Percentiles rank a stretch among this genome's conserved stretches.
Evolutionary conservation across 805 yeast genomes (phyloP).

Genomic region (Sugiyamaella smithiae): DNA sequence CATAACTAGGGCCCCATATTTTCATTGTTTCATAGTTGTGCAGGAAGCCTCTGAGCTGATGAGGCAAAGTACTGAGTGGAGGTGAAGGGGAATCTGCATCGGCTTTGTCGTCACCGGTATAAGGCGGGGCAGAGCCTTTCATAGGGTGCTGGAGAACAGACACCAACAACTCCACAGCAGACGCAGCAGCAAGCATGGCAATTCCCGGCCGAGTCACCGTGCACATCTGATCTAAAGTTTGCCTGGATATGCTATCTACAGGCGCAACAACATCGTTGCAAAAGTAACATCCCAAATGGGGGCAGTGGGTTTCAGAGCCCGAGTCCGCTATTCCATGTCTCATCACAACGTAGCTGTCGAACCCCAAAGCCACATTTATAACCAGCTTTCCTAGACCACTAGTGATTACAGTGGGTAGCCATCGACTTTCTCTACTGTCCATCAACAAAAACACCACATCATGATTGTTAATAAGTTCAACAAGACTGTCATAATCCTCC

Average conservation of each 20-base stretch:
- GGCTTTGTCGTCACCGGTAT: slow-evolving; percentile 24
- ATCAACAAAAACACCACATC: slow-evolving; percentile 78
- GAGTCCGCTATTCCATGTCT: slow-evolving; percentile 66
- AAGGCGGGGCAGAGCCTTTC: slow-evolving; percentile 43
- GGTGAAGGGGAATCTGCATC: slow-evolving; percentile 28
- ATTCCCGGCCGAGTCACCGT: slow-evolving; percentile 98
- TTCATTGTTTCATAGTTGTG: slow-evolving; percentile 61
- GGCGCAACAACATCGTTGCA: slow-evolving; percentile 98
- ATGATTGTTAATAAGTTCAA: slow-evolving; percentile 55
- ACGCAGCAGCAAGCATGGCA: slow-evolving; percentile 80
- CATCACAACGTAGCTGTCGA: slow-evolving; percentile 91
- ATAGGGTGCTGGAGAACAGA: slow-evolving; percentile 67
- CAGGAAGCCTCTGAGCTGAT: slow-evolving; percentile 87
- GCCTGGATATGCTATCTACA: slow-evolving; percentile 60
- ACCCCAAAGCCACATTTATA: slow-evolving; percentile 91
- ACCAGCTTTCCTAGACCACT: slow-evolving; percentile 66
- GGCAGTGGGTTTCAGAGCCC: slow-evolving; percentile 11
- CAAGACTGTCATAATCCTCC: slow-evolving; percentile 52
- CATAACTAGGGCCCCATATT: slow-evolving; percentile 68
- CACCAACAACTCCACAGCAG: slow-evolving; percentile 80
- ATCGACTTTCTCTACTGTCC: slow-evolving; percentile 94
- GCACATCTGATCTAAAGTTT: slow-evolving; percentile 96
- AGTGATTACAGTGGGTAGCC: slow-evolving; percentile 93
- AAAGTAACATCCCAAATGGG: slow-evolving; percentile 83
- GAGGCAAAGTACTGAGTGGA: slow-evolving; percentile 67